phyloP scores from a whole-genome alignment of 192 early-diverging fungal genomes.

The Kappamyces sp. region DNA sequence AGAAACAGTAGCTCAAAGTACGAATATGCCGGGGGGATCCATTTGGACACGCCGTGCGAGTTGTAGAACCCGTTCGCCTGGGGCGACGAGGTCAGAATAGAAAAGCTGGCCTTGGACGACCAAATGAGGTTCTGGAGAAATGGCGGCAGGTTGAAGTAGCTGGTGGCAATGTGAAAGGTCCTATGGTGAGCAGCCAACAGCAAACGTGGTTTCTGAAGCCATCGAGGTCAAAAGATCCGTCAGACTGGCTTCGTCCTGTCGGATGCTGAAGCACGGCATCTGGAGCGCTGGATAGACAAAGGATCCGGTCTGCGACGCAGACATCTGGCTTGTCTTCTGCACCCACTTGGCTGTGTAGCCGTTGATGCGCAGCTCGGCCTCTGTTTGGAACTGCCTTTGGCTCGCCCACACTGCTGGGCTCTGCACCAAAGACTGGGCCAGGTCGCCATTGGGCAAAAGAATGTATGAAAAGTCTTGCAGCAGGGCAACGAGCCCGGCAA shows the following conservation, averaged over 20 bases:
- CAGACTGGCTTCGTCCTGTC: slow-evolving; percentile 70
- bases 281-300: slow-evolving; percentile 70
- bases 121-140: slow-evolving; percentile 59
- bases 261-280: slow-evolving; percentile 71
- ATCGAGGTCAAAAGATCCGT: slow-evolving; percentile 55
- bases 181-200: slow-evolving; percentile 32
- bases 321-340: neutral
- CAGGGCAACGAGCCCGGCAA: slow-evolving; percentile 54
- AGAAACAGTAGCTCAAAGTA: slow-evolving; percentile 71
- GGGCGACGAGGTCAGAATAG: slow-evolving; percentile 61
- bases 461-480: slow-evolving; percentile 48
- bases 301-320: no score
- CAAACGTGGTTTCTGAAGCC: slow-evolving; percentile 24
- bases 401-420: neutral
- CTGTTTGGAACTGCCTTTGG: neutral
- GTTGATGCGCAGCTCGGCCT: neutral
- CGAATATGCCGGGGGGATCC: slow-evolving; percentile 88
- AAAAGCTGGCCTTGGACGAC: slow-evolving; percentile 52
- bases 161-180: slow-evolving; percentile 70
- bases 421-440: neutral
- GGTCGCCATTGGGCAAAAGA: neutral
- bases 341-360: neutral
- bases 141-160: slow-evolving; percentile 89
- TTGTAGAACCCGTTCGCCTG: slow-evolving; percentile 90
- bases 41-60: slow-evolving; percentile 75